Conservation (phyloP, 208 protist species). For the Trypanosomatidae sp. region DNA sequence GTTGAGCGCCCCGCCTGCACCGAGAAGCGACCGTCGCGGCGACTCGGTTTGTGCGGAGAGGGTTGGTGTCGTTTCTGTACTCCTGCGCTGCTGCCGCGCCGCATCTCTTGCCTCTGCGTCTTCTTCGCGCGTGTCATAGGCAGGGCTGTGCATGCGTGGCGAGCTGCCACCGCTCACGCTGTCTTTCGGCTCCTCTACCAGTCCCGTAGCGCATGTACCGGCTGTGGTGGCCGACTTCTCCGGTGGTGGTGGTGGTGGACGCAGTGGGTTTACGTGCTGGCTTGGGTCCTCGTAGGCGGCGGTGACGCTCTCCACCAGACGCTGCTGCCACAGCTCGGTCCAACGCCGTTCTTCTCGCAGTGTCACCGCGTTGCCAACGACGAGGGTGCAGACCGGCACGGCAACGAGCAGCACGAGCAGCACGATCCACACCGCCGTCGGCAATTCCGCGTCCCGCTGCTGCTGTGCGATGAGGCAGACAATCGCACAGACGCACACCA, state of each 20-base stretch:
- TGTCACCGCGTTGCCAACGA: conserved; percentile 43
- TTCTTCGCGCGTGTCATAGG: too few species aligned
- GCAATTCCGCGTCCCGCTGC: conserved; percentile 11
- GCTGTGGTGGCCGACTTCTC: neutral
- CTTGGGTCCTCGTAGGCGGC: conserved; percentile 7
- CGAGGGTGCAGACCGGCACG: conserved; percentile 43
- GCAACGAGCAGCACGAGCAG: conserved; percentile 38
- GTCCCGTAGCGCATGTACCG: too few species aligned
- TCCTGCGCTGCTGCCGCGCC: too few species aligned
- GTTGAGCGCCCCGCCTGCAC: too few species aligned
- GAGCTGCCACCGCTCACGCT: too few species aligned
- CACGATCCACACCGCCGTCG: conserved; percentile 29
- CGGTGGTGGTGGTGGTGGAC: too few species aligned
- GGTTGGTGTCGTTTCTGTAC: too few species aligned
- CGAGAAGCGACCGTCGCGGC: too few species aligned
- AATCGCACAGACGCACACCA: conserved; percentile 36
- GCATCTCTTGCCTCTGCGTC: too few species aligned
- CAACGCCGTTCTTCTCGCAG: conserved; percentile 51
- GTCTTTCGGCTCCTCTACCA: too few species aligned
- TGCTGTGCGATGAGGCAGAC: conserved; percentile 33
- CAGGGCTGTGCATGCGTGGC: too few species aligned
- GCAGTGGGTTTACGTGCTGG: neutral
- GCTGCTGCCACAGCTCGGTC: conserved; percentile 38
- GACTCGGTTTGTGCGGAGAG: too few species aligned
- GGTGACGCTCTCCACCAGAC: conserved; percentile 34